Conservation (phyloP, 495 filamentous ascomycete genomes). For the Daldinia decipiens region DNA sequence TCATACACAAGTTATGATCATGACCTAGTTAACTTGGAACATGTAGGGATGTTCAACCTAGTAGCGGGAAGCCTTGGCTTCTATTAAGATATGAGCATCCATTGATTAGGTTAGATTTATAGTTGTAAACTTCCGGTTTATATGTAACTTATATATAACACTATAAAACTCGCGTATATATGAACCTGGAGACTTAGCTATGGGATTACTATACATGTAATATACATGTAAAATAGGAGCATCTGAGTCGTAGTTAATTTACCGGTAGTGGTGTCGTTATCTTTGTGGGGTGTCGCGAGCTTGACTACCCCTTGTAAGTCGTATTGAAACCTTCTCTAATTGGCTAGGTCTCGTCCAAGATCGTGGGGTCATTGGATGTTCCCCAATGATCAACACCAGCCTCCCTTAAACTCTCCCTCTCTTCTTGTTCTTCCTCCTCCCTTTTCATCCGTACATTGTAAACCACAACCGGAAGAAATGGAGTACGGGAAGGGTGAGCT, state of each 20-base stretch:
- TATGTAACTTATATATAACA: too few relatives aligned
- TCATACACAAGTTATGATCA: too few relatives aligned
- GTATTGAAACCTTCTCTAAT: constrained; percentile 24
- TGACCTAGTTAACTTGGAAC: too few relatives aligned
- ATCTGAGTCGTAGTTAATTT: neutral
- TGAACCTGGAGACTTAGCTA: neutral
- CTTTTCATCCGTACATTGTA: neutral
- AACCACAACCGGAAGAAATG: constrained; percentile 19
- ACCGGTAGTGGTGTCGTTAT: constrained; percentile 32
- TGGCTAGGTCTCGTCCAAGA: constrained; percentile 14
- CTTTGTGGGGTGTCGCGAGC: constrained; percentile 35
- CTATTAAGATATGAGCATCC: too few relatives aligned
- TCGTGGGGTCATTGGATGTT: constrained; percentile 21
- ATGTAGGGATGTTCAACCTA: too few relatives aligned
- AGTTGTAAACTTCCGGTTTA: too few relatives aligned
- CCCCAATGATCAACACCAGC: constrained; percentile 28
- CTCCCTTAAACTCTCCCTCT: constrained; percentile 22
- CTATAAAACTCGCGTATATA: too few relatives aligned
- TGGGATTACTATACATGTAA: too few relatives aligned
- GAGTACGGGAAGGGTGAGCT: constrained; percentile 43
- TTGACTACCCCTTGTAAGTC: constrained; percentile 6
- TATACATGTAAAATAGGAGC: neutral
- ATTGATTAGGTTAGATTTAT: too few relatives aligned
- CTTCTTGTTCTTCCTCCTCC: neutral
- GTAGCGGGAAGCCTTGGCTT: too few relatives aligned